Percentiles rank a stretch among this genome's conserved stretches.
phyloP scores from a whole-genome alignment of 1,139 yeast genomes.

The Pichia cactophila region DNA sequence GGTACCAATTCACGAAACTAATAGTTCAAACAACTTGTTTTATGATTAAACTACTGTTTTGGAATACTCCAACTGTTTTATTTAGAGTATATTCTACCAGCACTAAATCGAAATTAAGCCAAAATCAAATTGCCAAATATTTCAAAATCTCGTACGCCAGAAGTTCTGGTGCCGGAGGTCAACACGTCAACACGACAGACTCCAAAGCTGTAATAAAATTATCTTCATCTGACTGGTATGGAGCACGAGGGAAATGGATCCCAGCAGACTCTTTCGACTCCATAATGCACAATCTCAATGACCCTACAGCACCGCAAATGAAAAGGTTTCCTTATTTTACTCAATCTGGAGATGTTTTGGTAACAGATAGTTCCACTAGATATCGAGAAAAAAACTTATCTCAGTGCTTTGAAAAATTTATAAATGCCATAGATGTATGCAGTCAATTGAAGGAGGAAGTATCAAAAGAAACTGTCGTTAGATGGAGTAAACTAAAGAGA shows the following conservation, averaged over 20 bases:
- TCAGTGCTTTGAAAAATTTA: constrained; percentile 24
- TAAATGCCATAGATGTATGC: constrained; percentile 19
- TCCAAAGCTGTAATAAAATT: constrained; percentile 70
- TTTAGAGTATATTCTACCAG: not conserved
- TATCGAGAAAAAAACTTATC: constrained; percentile 24
- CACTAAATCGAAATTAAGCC: not conserved
- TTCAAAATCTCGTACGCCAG: constrained; percentile 48
- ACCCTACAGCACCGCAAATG: constrained; percentile 13
- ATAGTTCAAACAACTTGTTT: not conserved
- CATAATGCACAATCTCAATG: constrained; percentile 26
- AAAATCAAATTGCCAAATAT: constrained; percentile 12
- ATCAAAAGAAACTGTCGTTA: constrained; percentile 13
- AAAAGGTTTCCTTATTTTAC: constrained; percentile 24
- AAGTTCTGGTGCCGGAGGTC: constrained; percentile 94
- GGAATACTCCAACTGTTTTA: not conserved
- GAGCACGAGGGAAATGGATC: constrained; percentile 47
- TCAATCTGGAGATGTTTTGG: constrained; percentile 20
- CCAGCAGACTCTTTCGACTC: constrained; percentile 47
- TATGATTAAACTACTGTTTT: not conserved
- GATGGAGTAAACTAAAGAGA: constrained; percentile 20
- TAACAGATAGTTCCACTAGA: constrained; percentile 18
- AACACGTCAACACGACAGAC: constrained; percentile 79
- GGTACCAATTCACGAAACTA: too few relatives aligned
- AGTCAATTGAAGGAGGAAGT: constrained; percentile 14
- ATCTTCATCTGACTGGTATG: constrained; percentile 39